Evolutionary conservation across 2,329 filamentous ascomycete species (phyloP).

Genomic region (Nectriaceae sp.): DNA sequence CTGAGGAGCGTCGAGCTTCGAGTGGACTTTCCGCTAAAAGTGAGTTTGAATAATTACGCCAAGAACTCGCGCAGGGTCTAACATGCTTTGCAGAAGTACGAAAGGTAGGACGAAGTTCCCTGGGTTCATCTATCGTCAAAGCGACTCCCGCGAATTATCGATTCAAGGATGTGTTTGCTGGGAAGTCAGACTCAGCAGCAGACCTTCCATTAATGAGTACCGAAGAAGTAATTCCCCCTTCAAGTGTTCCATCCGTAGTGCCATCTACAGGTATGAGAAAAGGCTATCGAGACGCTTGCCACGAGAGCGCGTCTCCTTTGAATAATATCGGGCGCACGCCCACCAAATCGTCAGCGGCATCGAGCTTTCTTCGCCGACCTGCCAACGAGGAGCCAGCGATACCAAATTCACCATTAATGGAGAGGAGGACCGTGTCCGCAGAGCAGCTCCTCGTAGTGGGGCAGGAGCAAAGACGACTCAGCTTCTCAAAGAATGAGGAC

Average conservation of each 20-base stretch:
- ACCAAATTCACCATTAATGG: slow-evolving; percentile 37
- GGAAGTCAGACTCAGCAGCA: slow-evolving; percentile 25
- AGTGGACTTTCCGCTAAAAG: slow-evolving; percentile 49
- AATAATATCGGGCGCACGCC: slow-evolving; percentile 35
- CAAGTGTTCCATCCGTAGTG: slow-evolving; percentile 39
- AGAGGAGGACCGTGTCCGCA: slow-evolving; percentile 21
- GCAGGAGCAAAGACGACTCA: slow-evolving; percentile 18
- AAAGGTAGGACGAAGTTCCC: slow-evolving; percentile 47
- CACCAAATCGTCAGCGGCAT: slow-evolving; percentile 21
- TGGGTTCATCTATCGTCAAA: slow-evolving; percentile 50
- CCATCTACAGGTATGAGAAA: slow-evolving; percentile 44
- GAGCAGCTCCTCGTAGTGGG: slow-evolving; percentile 16
- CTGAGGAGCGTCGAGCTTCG: slow-evolving; percentile 61
- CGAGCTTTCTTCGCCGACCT: slow-evolving; percentile 32
- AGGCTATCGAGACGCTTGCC: slow-evolving; percentile 33
- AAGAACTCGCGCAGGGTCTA: slow-evolving; percentile 23
- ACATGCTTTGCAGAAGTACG: slow-evolving; percentile 47
- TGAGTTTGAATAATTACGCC: slow-evolving; percentile 36
- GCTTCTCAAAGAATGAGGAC: slow-evolving; percentile 19
- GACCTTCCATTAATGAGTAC: slow-evolving; percentile 23
- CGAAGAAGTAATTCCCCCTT: slow-evolving; percentile 39
- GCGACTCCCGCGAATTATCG: slow-evolving; percentile 59
- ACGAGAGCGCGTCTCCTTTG: slow-evolving; percentile 29
- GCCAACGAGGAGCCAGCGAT: slow-evolving; percentile 30
- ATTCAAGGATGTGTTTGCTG: slow-evolving; percentile 52